phyloP scores from a whole-genome alignment of 176 grass and related monocot species.

The Musa schizocarpa region DNA sequence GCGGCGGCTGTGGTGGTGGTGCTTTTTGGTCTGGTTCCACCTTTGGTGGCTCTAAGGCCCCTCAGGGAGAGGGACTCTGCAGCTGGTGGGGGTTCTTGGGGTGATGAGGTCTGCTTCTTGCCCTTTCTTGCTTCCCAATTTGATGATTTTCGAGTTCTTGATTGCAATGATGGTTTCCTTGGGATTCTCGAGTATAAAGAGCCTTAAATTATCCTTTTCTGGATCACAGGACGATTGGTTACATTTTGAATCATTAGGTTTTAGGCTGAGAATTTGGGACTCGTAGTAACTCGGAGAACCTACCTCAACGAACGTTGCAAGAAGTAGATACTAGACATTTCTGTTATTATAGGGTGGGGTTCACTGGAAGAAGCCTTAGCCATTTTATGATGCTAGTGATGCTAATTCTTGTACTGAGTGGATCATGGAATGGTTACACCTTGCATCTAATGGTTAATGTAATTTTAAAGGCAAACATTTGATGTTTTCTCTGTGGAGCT shows the following conservation, averaged over 20 bases:
- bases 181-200: not conserved
- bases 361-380: not conserved
- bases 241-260: not conserved
- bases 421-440: no score
- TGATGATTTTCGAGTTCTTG: not conserved
- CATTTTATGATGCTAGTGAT: not conserved
- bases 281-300: not conserved
- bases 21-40: conserved; percentile 27
- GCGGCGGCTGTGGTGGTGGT: not conserved
- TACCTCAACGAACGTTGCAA: not conserved
- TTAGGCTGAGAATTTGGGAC: not conserved
- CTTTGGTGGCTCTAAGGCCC: conserved; percentile 51
- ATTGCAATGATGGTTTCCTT: not conserved
- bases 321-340: no score
- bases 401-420: not conserved
- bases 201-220: not conserved
- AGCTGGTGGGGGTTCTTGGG: conserved; percentile 46
- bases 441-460: no score
- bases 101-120: conserved; percentile 52
- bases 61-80: conserved; percentile 46
- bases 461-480: no score
- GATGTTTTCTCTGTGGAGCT: no score
- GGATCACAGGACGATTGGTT: not conserved
- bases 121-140: not conserved
- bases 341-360: not conserved